Evolutionary conservation across 1,284 basidiomycete species (phyloP), one percentile per base, ranked within the genome.

Genomic region (Ustilago vetiveriae): DNA sequence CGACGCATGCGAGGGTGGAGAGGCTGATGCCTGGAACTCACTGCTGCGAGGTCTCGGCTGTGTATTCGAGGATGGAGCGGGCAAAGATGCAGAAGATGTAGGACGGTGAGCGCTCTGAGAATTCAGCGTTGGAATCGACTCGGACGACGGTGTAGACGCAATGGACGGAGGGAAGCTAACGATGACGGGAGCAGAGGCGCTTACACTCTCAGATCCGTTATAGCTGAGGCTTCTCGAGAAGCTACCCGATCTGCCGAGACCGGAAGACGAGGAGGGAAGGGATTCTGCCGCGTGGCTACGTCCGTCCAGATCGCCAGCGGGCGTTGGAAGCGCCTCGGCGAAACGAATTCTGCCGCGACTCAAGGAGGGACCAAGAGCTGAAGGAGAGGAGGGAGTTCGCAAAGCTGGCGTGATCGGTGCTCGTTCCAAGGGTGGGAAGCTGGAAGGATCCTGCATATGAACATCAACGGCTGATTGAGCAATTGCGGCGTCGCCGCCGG

Each of bases 221-320:
- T 58, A 71, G 63, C 64, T 72, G 39, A 72, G 59, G 43, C 69
- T 72, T 40, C 69, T 26, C 10, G 69, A 72, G 38, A 72, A 72
- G 55, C 69, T 72, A 30, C 67, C 67, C 3, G 67, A 70, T 16
- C 67, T 45, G 37, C 53, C 62, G 10, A 70, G 48, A 5, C 16
- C 14, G 13, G 33, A 32, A 5, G 33, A 32, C 3, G 63, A 45
- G n/a, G 52, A 51, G 8, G 39, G 14, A 11, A 21, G 13, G 3
- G 38, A 17, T 11, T 16, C 24, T 33, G 24, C 29, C 8, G 22
- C 17, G 16, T 24, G 30, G 19, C 19, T 19, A 4, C 19, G 36
- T 19, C 14, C 36, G n/a, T 35, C 30, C 5, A 24, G 9, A 35
- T 17, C 30, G 16, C 19, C 39, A 23, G 17, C 37, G 5, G 16